Base-by-base conservation (phyloP, 768 basidiomycete genomes). In the Pulveroboletus ravenelii region DNA sequence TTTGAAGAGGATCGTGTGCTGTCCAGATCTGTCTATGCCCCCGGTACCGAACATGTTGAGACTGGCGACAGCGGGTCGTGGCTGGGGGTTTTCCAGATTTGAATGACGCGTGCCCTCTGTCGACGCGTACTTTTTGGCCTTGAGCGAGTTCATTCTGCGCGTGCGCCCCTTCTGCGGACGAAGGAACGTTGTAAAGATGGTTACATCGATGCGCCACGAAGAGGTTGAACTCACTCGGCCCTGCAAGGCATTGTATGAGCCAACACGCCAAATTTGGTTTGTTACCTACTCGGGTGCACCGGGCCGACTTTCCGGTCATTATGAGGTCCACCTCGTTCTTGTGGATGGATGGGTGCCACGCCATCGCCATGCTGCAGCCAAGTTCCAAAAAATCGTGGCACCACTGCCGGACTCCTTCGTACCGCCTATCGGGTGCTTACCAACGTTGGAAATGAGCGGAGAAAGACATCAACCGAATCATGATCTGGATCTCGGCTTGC, bases 401-500 rank as follows among this genome's bases (percentile, higher is more conserved):
- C 25, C 25, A 6, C 25, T 27, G 25, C 3, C 13, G 31, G 12
- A 12, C 36, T 32, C 25, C 25, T 41, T 43, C 45, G 50, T 9
- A 15, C 42, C 52, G 45, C 2, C 41, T 35, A 38, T 36, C 45
- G 14, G 38, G 30, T 27, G 17, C 6, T 27, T 25, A 12, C 34
- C 20, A 39, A 31, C 27, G 5, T 18, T 14, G 41, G 30, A 41
- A 42, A 12, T 37, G 31, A 29, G 15, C 25, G 18, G 3, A 14
- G 10, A 9, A 18, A 12, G 3, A 44, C 38, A 14, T 10, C 42
- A 27, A 45, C 31, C 40, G 40, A 38, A 41, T 38, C 20, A 30
- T 41, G 44, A 47, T 56, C 47, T 47, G 10, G 48, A 52, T 52
- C 37, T 44, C 13, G 34, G 41, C 23, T 32, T 17, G 12, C 17